Conservation (phyloP, 768 basidiomycete genomes). For the Psilocybe cyanescens region DNA sequence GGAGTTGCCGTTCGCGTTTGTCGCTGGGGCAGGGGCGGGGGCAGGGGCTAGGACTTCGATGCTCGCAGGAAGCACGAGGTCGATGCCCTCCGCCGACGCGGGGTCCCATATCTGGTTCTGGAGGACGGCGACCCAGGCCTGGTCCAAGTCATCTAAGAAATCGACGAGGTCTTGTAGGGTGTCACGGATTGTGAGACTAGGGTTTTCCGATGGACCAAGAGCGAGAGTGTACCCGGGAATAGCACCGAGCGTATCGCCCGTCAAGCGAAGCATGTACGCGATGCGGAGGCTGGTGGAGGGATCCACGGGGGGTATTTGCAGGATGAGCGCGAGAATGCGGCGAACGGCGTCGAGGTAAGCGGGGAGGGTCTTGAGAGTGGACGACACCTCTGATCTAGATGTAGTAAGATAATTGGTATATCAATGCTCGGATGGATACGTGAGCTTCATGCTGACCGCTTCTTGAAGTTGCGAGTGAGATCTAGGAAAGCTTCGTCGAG, state of each 20-base stretch:
- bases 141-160: constrained; percentile 75
- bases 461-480: constrained; percentile 72
- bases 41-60: neutral
- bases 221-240: constrained; percentile 59
- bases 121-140: constrained; percentile 73
- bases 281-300: constrained; percentile 71
- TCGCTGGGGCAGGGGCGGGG: neutral
- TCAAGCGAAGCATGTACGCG: constrained; percentile 71
- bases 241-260: constrained; percentile 63
- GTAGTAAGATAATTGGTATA: neutral
- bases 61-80: constrained; percentile 42
- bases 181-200: constrained; percentile 26
- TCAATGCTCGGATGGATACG: neutral
- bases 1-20: constrained; percentile 25
- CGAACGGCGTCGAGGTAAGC: constrained; percentile 64
- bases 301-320: constrained; percentile 77
- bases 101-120: constrained; percentile 72
- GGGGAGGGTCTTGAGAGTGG: constrained; percentile 58
- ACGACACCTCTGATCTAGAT: constrained; percentile 49
- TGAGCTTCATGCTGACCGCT: constrained; percentile 54
- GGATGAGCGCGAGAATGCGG: constrained; percentile 59
- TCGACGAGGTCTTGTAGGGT: constrained; percentile 57
- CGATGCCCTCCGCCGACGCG: constrained; percentile 32
- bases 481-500: constrained; percentile 69
- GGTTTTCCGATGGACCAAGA: constrained; percentile 28